Evolutionary conservation across 441 rosid species (phyloP), one percentile per base, ranked within the genome.

Genomic region (Monsonia emarginata): DNA sequence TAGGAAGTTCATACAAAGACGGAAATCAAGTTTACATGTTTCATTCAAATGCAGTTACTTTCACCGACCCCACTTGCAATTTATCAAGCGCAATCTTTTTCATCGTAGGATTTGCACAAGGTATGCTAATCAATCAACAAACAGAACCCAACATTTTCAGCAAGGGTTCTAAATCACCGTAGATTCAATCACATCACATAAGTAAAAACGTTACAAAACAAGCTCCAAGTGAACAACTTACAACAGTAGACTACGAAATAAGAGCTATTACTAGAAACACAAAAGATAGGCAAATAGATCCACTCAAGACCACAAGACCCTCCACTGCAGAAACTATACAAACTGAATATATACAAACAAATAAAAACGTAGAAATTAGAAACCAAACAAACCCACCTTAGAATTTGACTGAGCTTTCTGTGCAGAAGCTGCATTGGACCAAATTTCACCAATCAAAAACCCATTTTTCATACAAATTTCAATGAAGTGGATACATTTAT

Each of bases 361-460:
- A 4, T 22, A 46, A 44, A 54, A 54, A 42, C 4, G 6, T n/a
- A 54, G n/a, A n/a, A n/a, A n/a, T n/a, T 54, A 24, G 60, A 24
- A 54, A 8, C 30, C 24, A 54, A 54, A 54, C 9, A 24, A 22
- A 54, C n/a, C 30, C 2, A 54, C 60, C 60, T 54, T 25, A 8
- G 60, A 54, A 74, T 59, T 70, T 21, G 80, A 66, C 7, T 28
- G 67, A 65, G 34, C 65, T 67, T 74, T 70, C 36, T 73, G 75
- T 56, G 52, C 5, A 32, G 56, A 72, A 71, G 74, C 91, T 86
- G 83, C 81, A 77, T 65, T 32, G 42, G 64, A 64, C 63, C 69
- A 72, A 67, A 25, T 48, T 48, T 40, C 42, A 24, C 61, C 1
- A 36, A 69, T 64, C 50, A 76, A 74, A 67, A 54, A 24, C 60